Conservation (phyloP, 202 grass and related monocot genomes). For the Eragrostis tef region DNA sequence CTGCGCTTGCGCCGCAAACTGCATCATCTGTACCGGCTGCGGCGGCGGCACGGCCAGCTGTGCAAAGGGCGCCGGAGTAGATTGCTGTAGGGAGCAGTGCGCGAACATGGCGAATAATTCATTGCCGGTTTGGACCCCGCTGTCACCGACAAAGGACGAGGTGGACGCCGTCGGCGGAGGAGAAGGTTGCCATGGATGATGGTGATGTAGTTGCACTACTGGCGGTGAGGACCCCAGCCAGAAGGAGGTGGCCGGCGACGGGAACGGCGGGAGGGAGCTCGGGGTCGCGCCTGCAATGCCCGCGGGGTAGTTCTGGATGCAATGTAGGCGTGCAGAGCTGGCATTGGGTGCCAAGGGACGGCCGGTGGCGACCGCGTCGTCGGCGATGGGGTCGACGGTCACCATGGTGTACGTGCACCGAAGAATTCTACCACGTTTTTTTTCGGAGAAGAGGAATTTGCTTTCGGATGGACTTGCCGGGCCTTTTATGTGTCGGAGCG, state of each 20-base stretch:
- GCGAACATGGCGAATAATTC: neutral
- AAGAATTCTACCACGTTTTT: neutral
- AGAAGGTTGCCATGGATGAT: neutral
- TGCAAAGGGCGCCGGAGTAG: neutral
- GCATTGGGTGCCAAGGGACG: neutral
- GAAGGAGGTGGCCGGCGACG: neutral
- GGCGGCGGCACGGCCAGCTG: neutral
- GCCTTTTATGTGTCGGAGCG: neutral
- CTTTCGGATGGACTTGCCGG: no score
- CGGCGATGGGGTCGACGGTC: neutral
- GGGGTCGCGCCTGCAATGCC: neutral
- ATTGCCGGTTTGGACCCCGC: neutral
- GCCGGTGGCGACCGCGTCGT: neutral
- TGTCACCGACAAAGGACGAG: neutral
- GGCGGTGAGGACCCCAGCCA: neutral
- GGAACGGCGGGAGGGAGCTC: neutral
- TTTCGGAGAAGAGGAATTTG: neutral
- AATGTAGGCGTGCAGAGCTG: neutral
- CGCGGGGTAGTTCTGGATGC: neutral
- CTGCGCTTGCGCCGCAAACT: neutral
- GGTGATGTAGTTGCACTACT: no score
- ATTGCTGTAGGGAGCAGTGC: neutral
- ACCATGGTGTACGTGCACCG: neutral
- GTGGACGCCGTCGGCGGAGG: no score
- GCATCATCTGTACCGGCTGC: neutral